Percentiles rank a stretch among this genome's conserved stretches.
Conservation (phyloP, 2,329 filamentous ascomycete species). For the Fusarium proliferatum region DNA sequence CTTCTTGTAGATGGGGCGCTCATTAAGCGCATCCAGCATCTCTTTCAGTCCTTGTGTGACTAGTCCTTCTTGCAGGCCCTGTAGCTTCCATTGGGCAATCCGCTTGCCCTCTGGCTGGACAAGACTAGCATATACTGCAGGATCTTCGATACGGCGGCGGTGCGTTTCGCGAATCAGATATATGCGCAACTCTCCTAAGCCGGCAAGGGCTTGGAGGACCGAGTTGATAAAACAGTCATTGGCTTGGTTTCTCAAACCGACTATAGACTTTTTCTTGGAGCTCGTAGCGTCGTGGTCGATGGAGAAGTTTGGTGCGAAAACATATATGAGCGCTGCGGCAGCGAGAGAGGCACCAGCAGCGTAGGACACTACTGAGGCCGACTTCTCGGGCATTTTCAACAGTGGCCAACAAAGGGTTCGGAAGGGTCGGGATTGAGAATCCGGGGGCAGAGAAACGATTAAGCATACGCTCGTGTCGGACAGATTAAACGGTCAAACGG, state of each 20-base stretch:
- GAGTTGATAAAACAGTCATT: conserved; percentile 99
- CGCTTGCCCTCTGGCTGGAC: conserved; percentile 59
- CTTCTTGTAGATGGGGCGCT: conserved; percentile 92
- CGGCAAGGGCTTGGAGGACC: conserved; percentile 91
- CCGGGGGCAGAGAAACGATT: not conserved
- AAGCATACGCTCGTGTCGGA: conserved; percentile 35
- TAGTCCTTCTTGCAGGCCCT: conserved; percentile 79
- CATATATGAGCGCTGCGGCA: conserved; percentile 94
- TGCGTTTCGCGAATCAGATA: conserved; percentile 95
- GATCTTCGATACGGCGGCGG: conserved; percentile 81
- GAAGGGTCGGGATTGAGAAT: conserved; percentile 32
- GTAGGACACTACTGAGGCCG: conserved; percentile 75
- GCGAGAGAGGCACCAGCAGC: conserved; percentile 95
- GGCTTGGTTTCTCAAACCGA: conserved; percentile 88
- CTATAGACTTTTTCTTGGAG: conserved; percentile 83
- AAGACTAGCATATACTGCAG: conserved; percentile 76
- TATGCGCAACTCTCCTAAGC: conserved; percentile 85
- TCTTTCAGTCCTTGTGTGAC: conserved; percentile 92
- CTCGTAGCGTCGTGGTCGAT: conserved; percentile 82
- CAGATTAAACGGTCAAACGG: conserved; percentile 39
- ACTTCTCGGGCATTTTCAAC: conserved; percentile 52
- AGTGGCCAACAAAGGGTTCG: conserved; percentile 32
- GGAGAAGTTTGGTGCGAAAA: conserved; percentile 97
- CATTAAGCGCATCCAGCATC: conserved; percentile 91
- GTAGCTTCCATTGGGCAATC: conserved; percentile 69